These are phyloP conservation scores for Globisporangium paddicum DNA, from an alignment of 352 stramenopile genomes.

Conservation along the genomic window DNA sequence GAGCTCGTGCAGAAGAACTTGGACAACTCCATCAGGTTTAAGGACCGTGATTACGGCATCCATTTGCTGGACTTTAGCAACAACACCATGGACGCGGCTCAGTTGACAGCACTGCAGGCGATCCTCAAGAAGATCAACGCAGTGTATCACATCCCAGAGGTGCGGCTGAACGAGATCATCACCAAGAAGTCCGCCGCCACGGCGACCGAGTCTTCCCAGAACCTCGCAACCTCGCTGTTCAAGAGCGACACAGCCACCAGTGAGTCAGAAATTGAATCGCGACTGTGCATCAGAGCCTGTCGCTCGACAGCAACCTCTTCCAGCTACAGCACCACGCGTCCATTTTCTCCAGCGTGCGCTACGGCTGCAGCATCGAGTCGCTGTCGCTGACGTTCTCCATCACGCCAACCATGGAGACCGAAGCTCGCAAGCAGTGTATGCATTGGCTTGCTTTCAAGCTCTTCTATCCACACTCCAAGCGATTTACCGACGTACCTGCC, in stretches of 20 bases:
- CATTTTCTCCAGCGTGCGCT: neutral
- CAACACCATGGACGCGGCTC: no score
- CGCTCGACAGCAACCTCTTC: neutral
- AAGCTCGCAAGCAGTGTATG: neutral
- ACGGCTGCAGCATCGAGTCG: neutral
- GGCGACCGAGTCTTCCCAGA: no score
- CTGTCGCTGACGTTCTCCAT: neutral
- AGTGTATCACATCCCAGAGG: no score
- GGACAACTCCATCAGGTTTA: no score
- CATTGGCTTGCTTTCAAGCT: conserved; percentile 5
- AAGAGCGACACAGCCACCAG: neutral
- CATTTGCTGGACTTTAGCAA: no score
- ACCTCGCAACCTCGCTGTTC: neutral
- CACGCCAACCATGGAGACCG: neutral
- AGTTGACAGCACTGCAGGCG: no score
- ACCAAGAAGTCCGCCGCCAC: no score
- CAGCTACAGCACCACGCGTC: neutral
- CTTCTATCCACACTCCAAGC: conserved; percentile 6
- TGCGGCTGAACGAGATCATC: no score
- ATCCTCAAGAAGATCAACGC: no score
- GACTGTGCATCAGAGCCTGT: neutral
- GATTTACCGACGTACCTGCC: neutral
- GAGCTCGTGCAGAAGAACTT: no score
- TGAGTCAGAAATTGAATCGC: neutral
- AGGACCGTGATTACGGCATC: no score